A percentile compares a stretch with the other conserved stretches of the same genome.
phyloP scores from a whole-genome alignment of 176 grass and related monocot species.

The Ampelocalamus luodianensis region DNA sequence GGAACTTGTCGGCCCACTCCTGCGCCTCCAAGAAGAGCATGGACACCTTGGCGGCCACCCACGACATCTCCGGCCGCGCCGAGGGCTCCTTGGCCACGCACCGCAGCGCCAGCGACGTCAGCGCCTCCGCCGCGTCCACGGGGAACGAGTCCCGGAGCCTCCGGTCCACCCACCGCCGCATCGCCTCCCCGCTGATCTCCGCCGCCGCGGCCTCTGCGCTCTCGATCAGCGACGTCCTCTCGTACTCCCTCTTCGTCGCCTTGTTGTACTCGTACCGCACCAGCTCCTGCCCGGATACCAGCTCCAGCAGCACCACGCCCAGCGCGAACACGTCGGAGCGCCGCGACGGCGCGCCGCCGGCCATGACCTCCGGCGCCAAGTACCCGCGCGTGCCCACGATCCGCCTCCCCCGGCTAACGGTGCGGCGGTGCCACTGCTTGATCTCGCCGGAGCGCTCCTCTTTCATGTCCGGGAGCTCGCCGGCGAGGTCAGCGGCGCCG shows the following conservation, averaged over 20 bases:
- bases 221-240: conserved; percentile 73
- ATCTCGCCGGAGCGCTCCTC: neutral
- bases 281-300: conserved; percentile 76
- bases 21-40: conserved; percentile 81
- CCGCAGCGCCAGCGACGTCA: conserved; percentile 64
- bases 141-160: conserved; percentile 81
- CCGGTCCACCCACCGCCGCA: conserved; percentile 83
- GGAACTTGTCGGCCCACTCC: conserved; percentile 54
- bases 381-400: conserved; percentile 86
- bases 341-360: conserved; percentile 42
- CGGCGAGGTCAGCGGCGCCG: conserved; percentile 72
- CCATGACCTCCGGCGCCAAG: conserved; percentile 72
- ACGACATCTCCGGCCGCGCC: conserved; percentile 69
- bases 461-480: conserved; percentile 50
- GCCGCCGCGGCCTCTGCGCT: conserved; percentile 47
- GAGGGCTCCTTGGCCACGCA: conserved; percentile 60
- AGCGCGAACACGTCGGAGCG: conserved; percentile 78
- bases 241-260: conserved; percentile 35
- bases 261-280: conserved; percentile 55
- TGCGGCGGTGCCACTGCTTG: conserved; percentile 19
- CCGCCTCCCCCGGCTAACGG: conserved; percentile 47
- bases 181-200: conserved; percentile 43
- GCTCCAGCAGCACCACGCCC: conserved; percentile 77
- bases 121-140: conserved; percentile 49
- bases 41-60: conserved; percentile 76